These are phyloP conservation scores for Hypoxylon sp. DNA, from an alignment of 2,329 filamentous ascomycete genomes.

Conservation along the genomic window DNA sequence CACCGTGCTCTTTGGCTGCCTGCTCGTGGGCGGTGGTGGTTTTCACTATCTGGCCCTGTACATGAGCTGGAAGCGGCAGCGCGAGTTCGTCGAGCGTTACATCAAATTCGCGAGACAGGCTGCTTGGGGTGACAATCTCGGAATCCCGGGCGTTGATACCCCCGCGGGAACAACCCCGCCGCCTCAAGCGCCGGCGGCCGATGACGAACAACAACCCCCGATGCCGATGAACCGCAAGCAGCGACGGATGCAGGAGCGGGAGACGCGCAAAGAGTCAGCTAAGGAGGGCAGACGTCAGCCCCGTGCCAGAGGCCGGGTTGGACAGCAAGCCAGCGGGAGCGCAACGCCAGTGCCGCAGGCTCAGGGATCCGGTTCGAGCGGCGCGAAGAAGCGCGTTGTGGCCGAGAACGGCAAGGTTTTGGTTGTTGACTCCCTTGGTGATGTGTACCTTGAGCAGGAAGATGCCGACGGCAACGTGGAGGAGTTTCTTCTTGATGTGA, in stretches of 20 bases:
- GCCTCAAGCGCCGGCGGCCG: conserved; percentile 62
- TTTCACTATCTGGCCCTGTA: conserved; percentile 89
- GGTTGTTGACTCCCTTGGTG: conserved; percentile 90
- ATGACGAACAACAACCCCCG: conserved; percentile 64
- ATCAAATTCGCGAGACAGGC: conserved; percentile 89
- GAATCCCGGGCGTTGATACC: conserved; percentile 76
- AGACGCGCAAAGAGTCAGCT: conserved; percentile 78
- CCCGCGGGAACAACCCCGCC: conserved; percentile 60
- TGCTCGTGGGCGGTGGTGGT: conserved; percentile 85
- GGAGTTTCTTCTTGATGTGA: conserved; percentile 90
- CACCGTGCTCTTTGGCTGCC: conserved; percentile 84
- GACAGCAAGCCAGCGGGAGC: conserved; percentile 60
- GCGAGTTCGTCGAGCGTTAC: conserved; percentile 92
- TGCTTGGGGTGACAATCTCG: conserved; percentile 89
- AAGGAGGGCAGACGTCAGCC: conserved; percentile 66
- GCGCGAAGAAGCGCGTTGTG: conserved; percentile 87
- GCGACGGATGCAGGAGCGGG: conserved; percentile 89
- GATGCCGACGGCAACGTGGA: conserved; percentile 87
- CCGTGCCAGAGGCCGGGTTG: conserved; percentile 56
- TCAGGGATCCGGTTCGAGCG: conserved; percentile 72
- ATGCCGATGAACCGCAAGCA: conserved; percentile 84
- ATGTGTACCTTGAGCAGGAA: conserved; percentile 94
- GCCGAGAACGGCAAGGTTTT: conserved; percentile 96
- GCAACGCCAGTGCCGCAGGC: conserved; percentile 69
- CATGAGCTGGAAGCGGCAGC: conserved; percentile 90